phyloP scores from a whole-genome alignment of 2,329 filamentous ascomycete species.

The Amauroascus niger region DNA sequence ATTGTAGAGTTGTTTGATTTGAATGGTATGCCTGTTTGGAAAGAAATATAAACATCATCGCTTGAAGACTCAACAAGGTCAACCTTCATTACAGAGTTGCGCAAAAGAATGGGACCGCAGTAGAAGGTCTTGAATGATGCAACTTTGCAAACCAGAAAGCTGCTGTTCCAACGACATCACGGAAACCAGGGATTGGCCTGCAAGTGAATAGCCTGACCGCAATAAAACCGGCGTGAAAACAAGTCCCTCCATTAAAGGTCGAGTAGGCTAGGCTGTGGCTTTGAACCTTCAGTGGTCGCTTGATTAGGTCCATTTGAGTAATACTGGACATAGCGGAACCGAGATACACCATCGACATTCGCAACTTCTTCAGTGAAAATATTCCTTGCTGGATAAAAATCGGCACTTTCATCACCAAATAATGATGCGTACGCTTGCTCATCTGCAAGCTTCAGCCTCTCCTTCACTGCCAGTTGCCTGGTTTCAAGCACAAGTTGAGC shows the following conservation, averaged over 20 bases:
- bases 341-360: neutral
- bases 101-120: no score
- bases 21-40: no score
- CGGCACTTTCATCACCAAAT: conserved; percentile 13
- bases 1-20: no score
- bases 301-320: conserved; percentile 4
- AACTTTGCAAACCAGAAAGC: neutral
- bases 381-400: neutral
- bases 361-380: neutral
- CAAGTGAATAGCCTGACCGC: no score
- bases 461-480: conserved; percentile 12
- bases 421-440: conserved; percentile 16
- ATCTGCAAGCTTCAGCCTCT: conserved; percentile 16
- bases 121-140: no score
- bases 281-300: neutral
- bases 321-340: conserved; percentile 9
- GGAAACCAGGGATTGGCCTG: neutral
- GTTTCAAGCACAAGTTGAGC: conserved; percentile 18
- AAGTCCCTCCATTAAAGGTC: conserved; percentile 10
- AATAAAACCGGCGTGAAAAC: conserved; percentile 3
- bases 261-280: conserved; percentile 7
- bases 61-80: no score
- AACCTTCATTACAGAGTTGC: no score
- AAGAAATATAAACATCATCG: no score
- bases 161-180: neutral